These are phyloP conservation scores for Aspergillus brasiliensis DNA, from an alignment of 2,329 filamentous ascomycete genomes.

Conservation along the genomic window DNA sequence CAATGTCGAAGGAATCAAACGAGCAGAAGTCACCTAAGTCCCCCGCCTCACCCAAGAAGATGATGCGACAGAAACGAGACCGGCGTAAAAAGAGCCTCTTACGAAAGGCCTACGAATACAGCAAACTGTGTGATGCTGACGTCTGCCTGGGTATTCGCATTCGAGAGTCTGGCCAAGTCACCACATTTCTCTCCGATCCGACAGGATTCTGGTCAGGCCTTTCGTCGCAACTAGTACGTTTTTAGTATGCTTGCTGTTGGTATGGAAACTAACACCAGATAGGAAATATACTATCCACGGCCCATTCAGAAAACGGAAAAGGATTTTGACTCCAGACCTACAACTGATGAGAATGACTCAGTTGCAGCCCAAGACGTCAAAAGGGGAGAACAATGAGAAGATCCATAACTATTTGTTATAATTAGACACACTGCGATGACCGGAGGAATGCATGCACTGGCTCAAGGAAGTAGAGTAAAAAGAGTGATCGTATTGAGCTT, in stretches of 20 bases:
- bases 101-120: slow-evolving; percentile 1
- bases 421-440: background rate
- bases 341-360: background rate
- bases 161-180: slow-evolving; percentile 1
- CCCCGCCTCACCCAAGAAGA: too few relatives aligned
- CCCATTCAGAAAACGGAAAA: background rate
- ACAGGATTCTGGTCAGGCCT: slow-evolving; percentile 7
- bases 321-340: background rate
- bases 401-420: background rate
- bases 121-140: slow-evolving; percentile 6
- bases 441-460: background rate
- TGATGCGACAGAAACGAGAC: too few relatives aligned
- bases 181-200: background rate
- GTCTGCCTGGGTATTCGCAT: slow-evolving; percentile 7
- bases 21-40: too few relatives aligned
- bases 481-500: background rate
- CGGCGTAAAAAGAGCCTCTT: background rate
- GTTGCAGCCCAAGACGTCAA: background rate
- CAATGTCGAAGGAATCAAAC: background rate
- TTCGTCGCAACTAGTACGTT: background rate
- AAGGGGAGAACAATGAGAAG: background rate
- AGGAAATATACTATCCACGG: slow-evolving; percentile 4
- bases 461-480: background rate
- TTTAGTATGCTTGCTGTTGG: background rate
- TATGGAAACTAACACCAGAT: background rate